A percentile compares a stretch with the other conserved stretches of the same genome.
Conservation (phyloP, 148 eudicot genomes). For the Persicaria tinctoria region DNA sequence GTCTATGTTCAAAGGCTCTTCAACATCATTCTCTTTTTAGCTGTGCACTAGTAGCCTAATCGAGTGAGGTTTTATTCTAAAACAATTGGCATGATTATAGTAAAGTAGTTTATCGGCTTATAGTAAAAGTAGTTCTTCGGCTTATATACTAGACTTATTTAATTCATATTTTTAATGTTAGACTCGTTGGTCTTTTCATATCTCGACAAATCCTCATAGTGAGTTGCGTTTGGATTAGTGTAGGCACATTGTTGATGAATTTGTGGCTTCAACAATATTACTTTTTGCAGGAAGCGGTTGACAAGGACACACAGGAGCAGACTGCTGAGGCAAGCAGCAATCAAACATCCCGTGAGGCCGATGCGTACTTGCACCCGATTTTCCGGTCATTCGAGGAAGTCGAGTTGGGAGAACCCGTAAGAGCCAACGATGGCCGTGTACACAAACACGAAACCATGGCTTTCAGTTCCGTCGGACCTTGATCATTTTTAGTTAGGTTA, state of each 20-base stretch:
- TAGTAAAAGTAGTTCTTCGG: too few species aligned
- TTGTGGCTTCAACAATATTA: not conserved
- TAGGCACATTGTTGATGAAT: not conserved
- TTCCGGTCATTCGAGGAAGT: conserved; percentile 77
- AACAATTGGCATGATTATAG: too few species aligned
- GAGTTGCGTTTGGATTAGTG: not conserved
- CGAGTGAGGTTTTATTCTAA: too few species aligned
- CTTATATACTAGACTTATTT: too few species aligned
- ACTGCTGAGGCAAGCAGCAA: conserved; percentile 41
- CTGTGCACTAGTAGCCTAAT: too few species aligned
- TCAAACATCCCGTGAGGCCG: conserved; percentile 50
- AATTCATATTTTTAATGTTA: too few species aligned
- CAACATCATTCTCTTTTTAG: too few species aligned
- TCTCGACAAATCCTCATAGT: not conserved
- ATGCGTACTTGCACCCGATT: conserved; percentile 90
- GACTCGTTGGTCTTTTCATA: not conserved
- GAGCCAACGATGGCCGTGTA: conserved; percentile 38
- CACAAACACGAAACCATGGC: conserved; percentile 28
- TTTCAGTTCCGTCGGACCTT: not conserved
- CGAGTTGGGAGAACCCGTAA: conserved; percentile 46
- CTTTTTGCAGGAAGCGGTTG: conserved; percentile 72
- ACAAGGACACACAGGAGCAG: conserved; percentile 61
- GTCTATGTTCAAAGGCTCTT: too few species aligned
- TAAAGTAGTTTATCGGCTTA: too few species aligned
- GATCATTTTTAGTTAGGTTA: too few species aligned